These are phyloP conservation scores for Magnusiomyces sp. DNA, from an alignment of 1,139 yeast species.

Conservation along the genomic window DNA sequence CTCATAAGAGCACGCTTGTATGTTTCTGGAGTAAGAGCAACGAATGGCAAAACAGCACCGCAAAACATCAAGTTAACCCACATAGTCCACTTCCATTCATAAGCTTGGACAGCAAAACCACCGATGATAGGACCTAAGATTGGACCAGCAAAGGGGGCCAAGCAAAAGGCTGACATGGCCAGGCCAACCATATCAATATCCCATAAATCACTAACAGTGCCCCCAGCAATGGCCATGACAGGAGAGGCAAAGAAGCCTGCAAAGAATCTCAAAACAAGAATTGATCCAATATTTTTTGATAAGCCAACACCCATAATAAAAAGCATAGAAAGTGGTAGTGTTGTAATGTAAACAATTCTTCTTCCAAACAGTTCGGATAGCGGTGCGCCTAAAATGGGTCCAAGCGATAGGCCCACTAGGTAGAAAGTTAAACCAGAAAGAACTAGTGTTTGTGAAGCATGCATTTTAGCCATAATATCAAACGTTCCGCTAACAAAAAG, in stretches of 20 bases:
- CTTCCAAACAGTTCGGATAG: conserved; percentile 46
- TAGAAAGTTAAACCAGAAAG: conserved; percentile 51
- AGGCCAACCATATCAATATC: conserved; percentile 56
- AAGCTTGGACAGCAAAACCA: conserved; percentile 59
- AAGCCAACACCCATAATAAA: conserved; percentile 48
- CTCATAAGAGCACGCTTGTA: conserved; percentile 54
- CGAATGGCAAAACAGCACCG: conserved; percentile 54
- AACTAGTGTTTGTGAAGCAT: conserved; percentile 52
- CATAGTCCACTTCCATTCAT: conserved; percentile 71
- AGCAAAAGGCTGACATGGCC: conserved; percentile 65
- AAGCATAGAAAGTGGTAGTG: conserved; percentile 49
- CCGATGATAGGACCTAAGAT: conserved; percentile 77
- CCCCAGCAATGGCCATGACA: conserved; percentile 78
- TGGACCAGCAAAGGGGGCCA: conserved; percentile 77
- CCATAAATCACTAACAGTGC: conserved; percentile 67
- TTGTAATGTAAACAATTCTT: conserved; percentile 52
- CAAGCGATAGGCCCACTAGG: conserved; percentile 46
- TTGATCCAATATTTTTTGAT: conserved; percentile 37
- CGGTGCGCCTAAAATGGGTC: conserved; percentile 45
- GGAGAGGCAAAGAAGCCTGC: conserved; percentile 77
- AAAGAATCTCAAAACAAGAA: conserved; percentile 61
- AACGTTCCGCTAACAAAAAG: conserved; percentile 40
- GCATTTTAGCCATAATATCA: conserved; percentile 35
- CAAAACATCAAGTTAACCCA: conserved; percentile 71
- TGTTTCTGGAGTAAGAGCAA: conserved; percentile 52